These are phyloP conservation scores for Boletellus sp. DNA, from an alignment of 768 basidiomycete species.

Conservation along the genomic window DNA sequence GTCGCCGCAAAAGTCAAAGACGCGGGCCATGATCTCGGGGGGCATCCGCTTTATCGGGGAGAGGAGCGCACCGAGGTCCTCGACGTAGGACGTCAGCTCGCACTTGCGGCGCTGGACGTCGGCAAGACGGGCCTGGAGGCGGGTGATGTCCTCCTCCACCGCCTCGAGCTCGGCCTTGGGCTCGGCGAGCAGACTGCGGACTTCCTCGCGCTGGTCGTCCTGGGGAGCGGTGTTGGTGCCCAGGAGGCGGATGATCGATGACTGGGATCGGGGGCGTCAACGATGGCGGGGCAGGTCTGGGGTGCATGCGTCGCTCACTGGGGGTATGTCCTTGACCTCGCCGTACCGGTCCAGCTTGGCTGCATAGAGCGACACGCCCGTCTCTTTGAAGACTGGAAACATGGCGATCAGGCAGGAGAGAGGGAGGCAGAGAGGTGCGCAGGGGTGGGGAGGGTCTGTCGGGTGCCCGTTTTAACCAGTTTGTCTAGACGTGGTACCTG, in stretches of 20 bases:
- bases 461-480: constrained; percentile 13
- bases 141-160: constrained; percentile 25
- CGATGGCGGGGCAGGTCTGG: background rate
- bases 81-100: constrained; percentile 28
- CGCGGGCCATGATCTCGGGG: constrained; percentile 32
- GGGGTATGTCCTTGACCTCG: constrained; percentile 28
- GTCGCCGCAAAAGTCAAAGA: constrained; percentile 32
- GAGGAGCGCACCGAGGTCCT: constrained; percentile 32
- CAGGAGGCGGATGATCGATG: constrained; percentile 30
- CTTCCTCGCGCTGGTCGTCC: constrained; percentile 29
- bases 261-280: constrained; percentile 18
- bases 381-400: constrained; percentile 20
- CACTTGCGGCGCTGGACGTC: constrained; percentile 27
- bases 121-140: constrained; percentile 29
- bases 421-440: background rate
- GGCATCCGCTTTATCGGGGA: constrained; percentile 33
- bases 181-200: constrained; percentile 21
- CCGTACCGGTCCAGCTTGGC: constrained; percentile 25
- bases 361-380: constrained; percentile 22
- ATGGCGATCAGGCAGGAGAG: constrained; percentile 5
- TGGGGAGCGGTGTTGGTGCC: constrained; percentile 25
- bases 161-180: constrained; percentile 26
- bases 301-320: constrained; percentile 16
- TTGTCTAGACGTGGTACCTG: background rate
- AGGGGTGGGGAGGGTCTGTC: background rate